phyloP scores from a whole-genome alignment of 768 basidiomycete species.

The Kockovaella imperatae region DNA sequence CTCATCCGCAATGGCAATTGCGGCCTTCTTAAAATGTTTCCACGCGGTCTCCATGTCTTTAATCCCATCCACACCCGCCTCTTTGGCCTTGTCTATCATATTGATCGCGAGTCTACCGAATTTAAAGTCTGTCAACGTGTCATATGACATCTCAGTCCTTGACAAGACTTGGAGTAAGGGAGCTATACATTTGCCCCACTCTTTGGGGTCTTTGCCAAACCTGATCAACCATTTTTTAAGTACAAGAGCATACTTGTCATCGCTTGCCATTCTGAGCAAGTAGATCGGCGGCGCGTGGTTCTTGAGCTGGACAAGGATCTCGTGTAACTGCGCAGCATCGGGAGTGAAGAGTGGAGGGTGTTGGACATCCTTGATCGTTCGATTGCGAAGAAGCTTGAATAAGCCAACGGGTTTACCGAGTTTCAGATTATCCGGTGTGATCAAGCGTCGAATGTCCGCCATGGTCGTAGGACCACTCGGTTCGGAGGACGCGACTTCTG shows the following conservation, averaged over 20 bases:
- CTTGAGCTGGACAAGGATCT: constrained; percentile 16
- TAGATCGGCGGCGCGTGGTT: constrained; percentile 19
- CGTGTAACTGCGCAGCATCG: constrained; percentile 17
- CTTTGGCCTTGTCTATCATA: neutral
- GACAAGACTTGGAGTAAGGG: constrained; percentile 26
- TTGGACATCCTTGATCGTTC: constrained; percentile 1
- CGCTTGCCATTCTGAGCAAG: constrained; percentile 22
- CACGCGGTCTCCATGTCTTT: neutral
- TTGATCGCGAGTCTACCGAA: constrained; percentile 11
- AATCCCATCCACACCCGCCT: neutral
- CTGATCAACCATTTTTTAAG: constrained; percentile 16
- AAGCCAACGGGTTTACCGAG: constrained; percentile 11
- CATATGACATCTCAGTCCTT: constrained; percentile 25
- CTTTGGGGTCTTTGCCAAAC: constrained; percentile 14
- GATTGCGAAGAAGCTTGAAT: constrained; percentile 22
- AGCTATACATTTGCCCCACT: constrained; percentile 22
- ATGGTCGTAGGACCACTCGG: constrained; percentile 6
- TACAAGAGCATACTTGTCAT: constrained; percentile 15
- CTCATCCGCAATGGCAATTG: neutral
- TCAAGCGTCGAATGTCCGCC: constrained; percentile 6
- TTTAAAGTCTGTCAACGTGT: constrained; percentile 13
- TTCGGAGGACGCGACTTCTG: neutral
- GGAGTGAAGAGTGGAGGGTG: constrained; percentile 18
- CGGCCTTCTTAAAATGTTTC: neutral
- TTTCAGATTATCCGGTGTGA: constrained; percentile 10